These are phyloP conservation scores for Avena sativa DNA, from an alignment of 176 grass and related monocot genomes.

Conservation along the genomic window DNA sequence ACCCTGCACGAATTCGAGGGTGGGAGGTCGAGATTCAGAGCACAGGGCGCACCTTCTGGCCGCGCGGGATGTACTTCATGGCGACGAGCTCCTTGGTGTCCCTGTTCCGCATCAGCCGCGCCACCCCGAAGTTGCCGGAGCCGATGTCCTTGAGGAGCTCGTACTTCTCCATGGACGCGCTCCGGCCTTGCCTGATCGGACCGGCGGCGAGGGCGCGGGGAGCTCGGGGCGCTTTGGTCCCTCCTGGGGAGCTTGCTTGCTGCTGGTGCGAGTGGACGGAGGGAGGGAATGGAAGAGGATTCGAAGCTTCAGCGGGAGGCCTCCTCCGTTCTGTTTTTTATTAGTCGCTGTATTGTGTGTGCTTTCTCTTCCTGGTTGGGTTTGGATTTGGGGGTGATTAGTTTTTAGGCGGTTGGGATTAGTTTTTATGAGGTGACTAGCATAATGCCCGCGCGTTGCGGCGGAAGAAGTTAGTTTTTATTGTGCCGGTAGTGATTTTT, in stretches of 20 bases:
- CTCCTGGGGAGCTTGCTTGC: neutral
- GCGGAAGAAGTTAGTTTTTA: too few relatives aligned
- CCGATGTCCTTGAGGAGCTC: slow-evolving; percentile 88
- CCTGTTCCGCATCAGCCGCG: slow-evolving; percentile 80
- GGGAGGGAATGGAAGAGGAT: slow-evolving; percentile 23
- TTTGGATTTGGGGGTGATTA: neutral
- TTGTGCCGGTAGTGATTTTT: too few relatives aligned
- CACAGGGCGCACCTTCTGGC: slow-evolving; percentile 62
- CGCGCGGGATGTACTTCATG: slow-evolving; percentile 86
- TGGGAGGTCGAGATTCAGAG: neutral
- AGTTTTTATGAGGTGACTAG: neutral
- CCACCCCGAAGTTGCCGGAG: slow-evolving; percentile 82
- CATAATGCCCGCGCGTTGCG: too few relatives aligned
- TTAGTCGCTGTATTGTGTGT: neutral
- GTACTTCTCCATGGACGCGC: slow-evolving; percentile 72
- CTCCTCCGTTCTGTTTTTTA: neutral
- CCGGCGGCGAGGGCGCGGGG: neutral
- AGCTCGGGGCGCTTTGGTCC: neutral
- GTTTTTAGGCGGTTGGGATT: neutral
- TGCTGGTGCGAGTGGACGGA: neutral
- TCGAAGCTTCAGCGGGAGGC: slow-evolving; percentile 57
- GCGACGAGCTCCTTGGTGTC: slow-evolving; percentile 94
- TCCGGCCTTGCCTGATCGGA: neutral
- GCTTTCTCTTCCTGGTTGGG: neutral
- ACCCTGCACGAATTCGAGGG: neutral